Percentiles rank a stretch among this genome's conserved stretches.
phyloP scores from a whole-genome alignment of 2,329 filamentous ascomycete genomes.

The Drechslera avenae region DNA sequence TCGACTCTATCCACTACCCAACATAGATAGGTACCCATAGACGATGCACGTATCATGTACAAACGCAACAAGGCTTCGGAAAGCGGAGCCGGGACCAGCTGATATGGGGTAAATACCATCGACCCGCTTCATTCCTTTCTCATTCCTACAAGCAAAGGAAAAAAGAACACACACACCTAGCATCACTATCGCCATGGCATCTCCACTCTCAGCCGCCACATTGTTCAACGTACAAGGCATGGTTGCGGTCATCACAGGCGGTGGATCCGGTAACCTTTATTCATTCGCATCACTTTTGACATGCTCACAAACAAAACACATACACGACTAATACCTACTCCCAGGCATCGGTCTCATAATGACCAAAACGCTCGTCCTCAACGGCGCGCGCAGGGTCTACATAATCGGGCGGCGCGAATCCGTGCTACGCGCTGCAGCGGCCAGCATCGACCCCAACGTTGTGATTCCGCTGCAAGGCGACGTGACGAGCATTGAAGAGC shows the following conservation, averaged over 20 bases:
- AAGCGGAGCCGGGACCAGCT: slow-evolving; percentile 9
- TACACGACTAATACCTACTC: neutral
- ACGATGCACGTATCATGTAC: no score
- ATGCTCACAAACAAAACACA: neutral
- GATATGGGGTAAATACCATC: neutral
- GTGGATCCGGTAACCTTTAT: slow-evolving; percentile 22
- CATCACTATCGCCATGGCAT: neutral
- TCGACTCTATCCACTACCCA: no score
- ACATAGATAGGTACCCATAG: no score
- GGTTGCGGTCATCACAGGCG: slow-evolving; percentile 30
- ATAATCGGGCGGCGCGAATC: slow-evolving; percentile 27
- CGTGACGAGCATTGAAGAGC: slow-evolving; percentile 20
- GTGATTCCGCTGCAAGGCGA: slow-evolving; percentile 29
- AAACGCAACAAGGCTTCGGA: neutral
- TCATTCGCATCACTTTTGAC: no score
- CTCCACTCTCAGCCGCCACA: slow-evolving; percentile 12
- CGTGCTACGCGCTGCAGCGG: slow-evolving; percentile 17
- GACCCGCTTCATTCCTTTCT: neutral
- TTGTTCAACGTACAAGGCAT: slow-evolving; percentile 29
- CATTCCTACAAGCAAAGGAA: no score
- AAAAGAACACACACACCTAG: neutral
- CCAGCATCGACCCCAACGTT: slow-evolving; percentile 14
- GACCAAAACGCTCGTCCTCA: slow-evolving; percentile 23
- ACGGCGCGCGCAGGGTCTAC: slow-evolving; percentile 27
- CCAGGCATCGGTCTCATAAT: slow-evolving; percentile 30